Evolutionary conservation across 2,329 filamentous ascomycete genomes (phyloP).

Genomic region (Plectosphaerella sp.): DNA sequence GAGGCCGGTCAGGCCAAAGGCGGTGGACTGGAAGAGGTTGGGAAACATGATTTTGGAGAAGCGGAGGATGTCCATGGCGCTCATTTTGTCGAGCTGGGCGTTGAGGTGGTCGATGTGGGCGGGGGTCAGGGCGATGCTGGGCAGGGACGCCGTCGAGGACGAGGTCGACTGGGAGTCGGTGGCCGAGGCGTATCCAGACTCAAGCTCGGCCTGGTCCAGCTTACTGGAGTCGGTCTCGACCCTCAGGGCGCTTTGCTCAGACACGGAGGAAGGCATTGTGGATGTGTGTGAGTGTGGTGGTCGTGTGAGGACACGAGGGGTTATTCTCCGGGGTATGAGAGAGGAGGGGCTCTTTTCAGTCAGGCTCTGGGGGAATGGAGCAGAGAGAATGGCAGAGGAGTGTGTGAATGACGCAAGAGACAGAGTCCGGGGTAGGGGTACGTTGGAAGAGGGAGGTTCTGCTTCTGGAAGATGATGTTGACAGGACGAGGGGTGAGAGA

Average conservation of each 20-base stretch:
- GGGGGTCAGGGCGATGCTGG: conserved; percentile 80
- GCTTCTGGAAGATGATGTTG: background rate
- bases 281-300: conserved; percentile 24
- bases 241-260: conserved; percentile 21
- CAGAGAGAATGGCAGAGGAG: conserved; percentile 1
- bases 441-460: conserved; percentile 1
- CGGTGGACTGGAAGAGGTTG: conserved; percentile 81
- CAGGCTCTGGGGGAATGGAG: background rate
- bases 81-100: conserved; percentile 78
- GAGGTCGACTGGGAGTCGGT: conserved; percentile 30
- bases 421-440: background rate
- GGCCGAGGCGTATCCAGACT: conserved; percentile 78
- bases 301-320: background rate
- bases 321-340: background rate
- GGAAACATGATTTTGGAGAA: conserved; percentile 92
- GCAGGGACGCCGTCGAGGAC: conserved; percentile 61
- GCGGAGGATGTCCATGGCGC: conserved; percentile 84
- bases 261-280: conserved; percentile 28
- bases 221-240: conserved; percentile 33
- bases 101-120: conserved; percentile 89
- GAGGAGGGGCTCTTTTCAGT: conserved; percentile 4
- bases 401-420: conserved; percentile 11
- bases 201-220: conserved; percentile 42
- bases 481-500: background rate
- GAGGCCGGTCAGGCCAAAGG: conserved; percentile 76